These are phyloP conservation scores for Biscogniauxia mediterranea DNA, from an alignment of 2,329 filamentous ascomycete species.

Conservation along the genomic window DNA sequence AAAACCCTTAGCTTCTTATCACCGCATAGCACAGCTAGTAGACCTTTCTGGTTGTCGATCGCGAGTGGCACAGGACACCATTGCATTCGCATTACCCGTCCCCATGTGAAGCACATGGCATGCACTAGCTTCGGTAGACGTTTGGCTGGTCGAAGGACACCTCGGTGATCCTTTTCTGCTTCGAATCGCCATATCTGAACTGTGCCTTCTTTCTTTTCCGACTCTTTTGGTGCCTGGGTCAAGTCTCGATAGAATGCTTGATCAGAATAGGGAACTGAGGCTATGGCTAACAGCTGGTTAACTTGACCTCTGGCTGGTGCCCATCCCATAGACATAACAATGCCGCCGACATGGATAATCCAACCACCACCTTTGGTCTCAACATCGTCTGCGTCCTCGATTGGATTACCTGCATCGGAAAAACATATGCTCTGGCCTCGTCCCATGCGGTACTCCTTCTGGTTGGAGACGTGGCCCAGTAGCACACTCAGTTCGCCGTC, in stretches of 20 bases:
- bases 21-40: conserved; percentile 49
- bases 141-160: conserved; percentile 35
- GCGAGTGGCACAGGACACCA: conserved; percentile 50
- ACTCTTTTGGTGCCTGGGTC: conserved; percentile 36
- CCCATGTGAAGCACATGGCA: conserved; percentile 50
- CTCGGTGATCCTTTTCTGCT: conserved; percentile 30
- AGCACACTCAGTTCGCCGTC: conserved; percentile 23
- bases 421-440: conserved; percentile 27
- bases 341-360: conserved; percentile 54
- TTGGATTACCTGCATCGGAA: conserved; percentile 23
- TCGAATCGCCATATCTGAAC: conserved; percentile 54
- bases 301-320: conserved; percentile 38
- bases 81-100: conserved; percentile 48
- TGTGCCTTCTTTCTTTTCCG: conserved; percentile 42
- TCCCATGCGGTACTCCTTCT: conserved; percentile 25
- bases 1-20: conserved; percentile 52
- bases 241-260: conserved; percentile 43
- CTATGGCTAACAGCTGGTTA: conserved; percentile 51
- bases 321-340: conserved; percentile 54
- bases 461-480: conserved; percentile 27
- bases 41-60: conserved; percentile 31
- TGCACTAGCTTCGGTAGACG: conserved; percentile 39
- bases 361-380: conserved; percentile 39
- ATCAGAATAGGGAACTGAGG: conserved; percentile 50
- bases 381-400: conserved; percentile 15